A percentile compares a stretch with the other conserved stretches of the same genome.
Evolutionary conservation across 768 basidiomycete genomes (phyloP).

Genomic region (Infundibulicybe gibba): DNA sequence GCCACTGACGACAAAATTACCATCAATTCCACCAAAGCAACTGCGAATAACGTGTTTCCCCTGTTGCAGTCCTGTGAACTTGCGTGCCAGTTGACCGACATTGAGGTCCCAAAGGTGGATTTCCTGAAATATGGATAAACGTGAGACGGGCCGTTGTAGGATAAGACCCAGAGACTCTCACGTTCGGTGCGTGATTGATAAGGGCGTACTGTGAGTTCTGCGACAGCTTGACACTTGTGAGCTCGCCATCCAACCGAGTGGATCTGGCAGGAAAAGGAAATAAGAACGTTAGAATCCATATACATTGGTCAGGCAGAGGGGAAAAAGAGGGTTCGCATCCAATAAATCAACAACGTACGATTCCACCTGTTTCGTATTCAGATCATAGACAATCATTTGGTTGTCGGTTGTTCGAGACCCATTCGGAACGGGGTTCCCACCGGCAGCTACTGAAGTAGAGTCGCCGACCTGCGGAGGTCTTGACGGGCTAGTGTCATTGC

Average conservation of each 20-base stretch:
- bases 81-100: constrained; percentile 65
- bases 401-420: constrained; percentile 40
- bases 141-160: constrained; percentile 7
- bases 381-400: constrained; percentile 74
- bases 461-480: constrained; percentile 9
- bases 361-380: constrained; percentile 63
- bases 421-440: constrained; percentile 10
- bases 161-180: constrained; percentile 33
- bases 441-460: constrained; percentile 15
- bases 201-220: constrained; percentile 84
- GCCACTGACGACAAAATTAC: constrained; percentile 88
- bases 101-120: constrained; percentile 84
- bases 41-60: constrained; percentile 83
- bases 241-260: constrained; percentile 67
- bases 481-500: constrained; percentile 4
- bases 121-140: constrained; percentile 52
- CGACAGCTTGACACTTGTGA: constrained; percentile 86
- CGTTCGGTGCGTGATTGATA: constrained; percentile 85
- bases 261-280: constrained; percentile 36
- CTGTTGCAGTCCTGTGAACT: constrained; percentile 85
- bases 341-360: constrained; percentile 44
- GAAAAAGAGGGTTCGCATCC: constrained; percentile 5
- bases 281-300: constrained; percentile 11
- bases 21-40: constrained; percentile 89
- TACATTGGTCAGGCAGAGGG: neutral